Evolutionary conservation across 768 basidiomycete species (phyloP), one percentile per base, ranked within the genome.

Genomic region (Podaxis carcinomalis): DNA sequence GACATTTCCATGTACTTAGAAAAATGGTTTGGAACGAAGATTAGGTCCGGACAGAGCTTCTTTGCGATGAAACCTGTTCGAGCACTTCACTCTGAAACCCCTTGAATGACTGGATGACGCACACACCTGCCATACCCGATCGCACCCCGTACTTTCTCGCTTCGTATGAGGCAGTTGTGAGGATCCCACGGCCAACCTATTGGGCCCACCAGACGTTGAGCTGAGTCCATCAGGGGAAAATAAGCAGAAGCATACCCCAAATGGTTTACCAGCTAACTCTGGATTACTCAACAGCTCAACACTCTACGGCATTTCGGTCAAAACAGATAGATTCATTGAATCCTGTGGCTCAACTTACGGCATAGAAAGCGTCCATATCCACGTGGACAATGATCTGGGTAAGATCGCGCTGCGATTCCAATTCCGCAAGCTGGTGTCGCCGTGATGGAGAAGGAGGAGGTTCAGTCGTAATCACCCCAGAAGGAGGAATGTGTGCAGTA

Each of bases 331-430:
- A 54, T 50, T 27, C 53, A 16, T 32, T 14, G 21, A 35, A 54
- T 27, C 14, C 37, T 36, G 40, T 23, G n/a, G 7, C 28, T 40
- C 11, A 52, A 70, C 76, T 56, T 57, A 80, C 80, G 0, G 91
- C 90, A 64, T 83, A 95, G 75, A 96, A 97, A 3, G 93, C 93
- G 71, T 98, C 96, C 86, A 95, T 94, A 68, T 99, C 97, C 32
- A 97, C 87, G 69, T 98, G 95, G 4, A 98, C 91, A 62, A 99
- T 92, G 19, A 75, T 82, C 71, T 95, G 92, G 2, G 83, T 82
- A 28, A 98, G 74, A 70, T 98, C 94, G 50, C 95, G 77, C 53
- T 83, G 78, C 1, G 78, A 74, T 70, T 96, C 93, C 3, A 96
- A 77, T 62, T 90, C 86, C 19, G 76, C 73, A 3, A 95, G 77